Percentiles rank a stretch among this genome's conserved stretches.
Evolutionary conservation across 176 grass and related monocot genomes (phyloP).

Genomic region (Poa annua): DNA sequence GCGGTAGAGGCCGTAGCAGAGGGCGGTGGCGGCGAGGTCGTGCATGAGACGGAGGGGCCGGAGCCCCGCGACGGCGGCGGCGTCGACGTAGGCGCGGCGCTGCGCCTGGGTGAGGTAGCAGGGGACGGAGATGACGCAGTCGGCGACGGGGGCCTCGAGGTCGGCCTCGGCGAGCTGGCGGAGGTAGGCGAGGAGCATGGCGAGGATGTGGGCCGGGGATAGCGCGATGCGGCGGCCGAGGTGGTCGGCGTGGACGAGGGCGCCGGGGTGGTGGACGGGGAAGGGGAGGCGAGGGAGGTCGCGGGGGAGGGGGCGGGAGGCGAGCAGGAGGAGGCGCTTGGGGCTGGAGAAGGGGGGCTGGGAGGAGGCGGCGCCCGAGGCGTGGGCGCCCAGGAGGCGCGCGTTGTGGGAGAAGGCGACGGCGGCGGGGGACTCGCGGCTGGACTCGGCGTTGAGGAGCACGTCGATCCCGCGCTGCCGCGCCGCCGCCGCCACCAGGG

Average conservation of each 20-base stretch:
- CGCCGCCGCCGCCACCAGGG: conserved; percentile 62
- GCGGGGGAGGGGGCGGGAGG: conserved; percentile 48
- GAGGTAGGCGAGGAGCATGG: conserved; percentile 84
- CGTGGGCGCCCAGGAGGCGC: conserved; percentile 59
- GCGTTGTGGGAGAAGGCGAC: conserved; percentile 78
- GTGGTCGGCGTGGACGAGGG: conserved; percentile 52
- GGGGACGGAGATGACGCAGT: conserved; percentile 92
- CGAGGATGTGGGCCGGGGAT: conserved; percentile 71
- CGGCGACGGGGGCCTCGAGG: conserved; percentile 57
- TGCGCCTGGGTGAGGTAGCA: conserved; percentile 88
- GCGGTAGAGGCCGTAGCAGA: conserved; percentile 95
- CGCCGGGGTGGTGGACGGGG: conserved; percentile 34
- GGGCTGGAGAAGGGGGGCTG: conserved; percentile 62
- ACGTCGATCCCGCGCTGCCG: conserved; percentile 83
- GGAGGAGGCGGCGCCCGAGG: conserved; percentile 57
- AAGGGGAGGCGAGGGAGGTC: conserved; percentile 56
- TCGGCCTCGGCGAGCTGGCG: conserved; percentile 71
- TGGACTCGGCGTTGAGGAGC: conserved; percentile 81
- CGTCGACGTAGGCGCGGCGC: conserved; percentile 76
- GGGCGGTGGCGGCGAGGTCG: conserved; percentile 79
- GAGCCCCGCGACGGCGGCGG: conserved; percentile 81
- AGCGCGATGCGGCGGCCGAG: conserved; percentile 58
- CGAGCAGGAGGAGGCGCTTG: conserved; percentile 70
- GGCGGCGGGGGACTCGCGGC: conserved; percentile 76
- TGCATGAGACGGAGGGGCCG: conserved; percentile 83